Conservation (phyloP, 805 yeast species). For the Yarrowia divulgata region DNA sequence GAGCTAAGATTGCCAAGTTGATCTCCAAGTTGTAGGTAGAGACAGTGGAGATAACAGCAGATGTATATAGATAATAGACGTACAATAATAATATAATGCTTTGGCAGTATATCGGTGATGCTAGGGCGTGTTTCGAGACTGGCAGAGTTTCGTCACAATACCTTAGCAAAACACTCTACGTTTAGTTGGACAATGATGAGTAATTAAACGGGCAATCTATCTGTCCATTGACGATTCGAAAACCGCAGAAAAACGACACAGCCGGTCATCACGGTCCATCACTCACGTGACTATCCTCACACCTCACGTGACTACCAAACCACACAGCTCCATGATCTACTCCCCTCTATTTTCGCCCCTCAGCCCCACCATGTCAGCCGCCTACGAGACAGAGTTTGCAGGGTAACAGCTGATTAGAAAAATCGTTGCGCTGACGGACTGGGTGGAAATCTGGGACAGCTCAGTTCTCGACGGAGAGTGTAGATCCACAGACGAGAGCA, state of each 20-base stretch:
- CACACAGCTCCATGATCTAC: not conserved
- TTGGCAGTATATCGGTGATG: too few relatives aligned
- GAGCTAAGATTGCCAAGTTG: slow-evolving; percentile 10
- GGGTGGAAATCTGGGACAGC: not conserved
- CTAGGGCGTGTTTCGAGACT: too few relatives aligned
- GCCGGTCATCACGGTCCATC: too few relatives aligned
- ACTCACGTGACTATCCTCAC: too few relatives aligned
- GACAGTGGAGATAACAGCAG: not conserved
- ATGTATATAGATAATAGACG: slow-evolving; percentile 1
- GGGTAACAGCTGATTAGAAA: not conserved
- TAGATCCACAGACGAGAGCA: not conserved
- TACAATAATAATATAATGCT: not conserved
- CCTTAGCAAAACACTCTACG: too few relatives aligned
- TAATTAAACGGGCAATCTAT: too few relatives aligned
- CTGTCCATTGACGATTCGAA: too few relatives aligned
- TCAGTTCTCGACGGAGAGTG: not conserved
- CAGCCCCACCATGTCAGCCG: slow-evolving; percentile 15
- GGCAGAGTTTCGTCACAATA: too few relatives aligned
- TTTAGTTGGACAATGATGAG: too few relatives aligned
- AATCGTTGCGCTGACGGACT: slow-evolving; percentile 12
- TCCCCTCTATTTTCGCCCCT: not conserved
- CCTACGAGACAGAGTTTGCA: slow-evolving; percentile 1
- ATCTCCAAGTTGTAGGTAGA: not conserved
- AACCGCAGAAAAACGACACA: too few relatives aligned
- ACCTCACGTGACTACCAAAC: not conserved